phyloP scores from a whole-genome alignment of 2,329 filamentous ascomycete species.

The Diplodia mutila region DNA sequence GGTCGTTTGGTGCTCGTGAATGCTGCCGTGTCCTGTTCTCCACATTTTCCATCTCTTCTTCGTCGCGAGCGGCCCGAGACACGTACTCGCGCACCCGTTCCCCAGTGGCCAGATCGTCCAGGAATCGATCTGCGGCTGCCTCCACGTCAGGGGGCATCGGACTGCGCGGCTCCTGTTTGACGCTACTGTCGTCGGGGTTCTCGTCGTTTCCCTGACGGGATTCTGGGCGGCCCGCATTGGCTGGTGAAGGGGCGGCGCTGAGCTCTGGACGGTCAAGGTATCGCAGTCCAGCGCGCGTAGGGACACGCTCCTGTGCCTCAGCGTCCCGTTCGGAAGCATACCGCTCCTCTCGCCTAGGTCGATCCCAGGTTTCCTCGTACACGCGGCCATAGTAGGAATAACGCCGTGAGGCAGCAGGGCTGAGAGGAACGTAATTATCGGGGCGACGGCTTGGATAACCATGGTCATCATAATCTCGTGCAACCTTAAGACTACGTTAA shows the following conservation, averaged over 20 bases:
- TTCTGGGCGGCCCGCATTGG: conserved; percentile 31
- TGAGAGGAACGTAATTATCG: conserved; percentile 38
- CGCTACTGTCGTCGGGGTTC: not conserved
- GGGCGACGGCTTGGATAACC: conserved; percentile 32
- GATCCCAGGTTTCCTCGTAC: conserved; percentile 38
- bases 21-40: conserved; percentile 19
- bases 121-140: conserved; percentile 41
- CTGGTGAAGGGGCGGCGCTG: conserved; percentile 36
- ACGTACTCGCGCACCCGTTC: conserved; percentile 28
- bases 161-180: conserved; percentile 25
- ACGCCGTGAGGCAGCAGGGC: conserved; percentile 34
- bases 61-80: conserved; percentile 21
- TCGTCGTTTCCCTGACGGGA: conserved; percentile 34
- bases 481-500: conserved; percentile 30
- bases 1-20: conserved; percentile 10
- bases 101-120: conserved; percentile 38
- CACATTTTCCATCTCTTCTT: conserved; percentile 20
- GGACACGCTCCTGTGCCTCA: conserved; percentile 36
- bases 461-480: conserved; percentile 37
- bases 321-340: conserved; percentile 37
- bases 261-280: conserved; percentile 34
- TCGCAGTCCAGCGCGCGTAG: conserved; percentile 35
- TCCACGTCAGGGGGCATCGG: conserved; percentile 29
- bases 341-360: conserved; percentile 29
- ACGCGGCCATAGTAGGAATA: conserved; percentile 32